Percentiles rank a stretch among this genome's conserved stretches.
Evolutionary conservation across 345 rosid species (phyloP).

Genomic region (Melaleuca quinquenervia): DNA sequence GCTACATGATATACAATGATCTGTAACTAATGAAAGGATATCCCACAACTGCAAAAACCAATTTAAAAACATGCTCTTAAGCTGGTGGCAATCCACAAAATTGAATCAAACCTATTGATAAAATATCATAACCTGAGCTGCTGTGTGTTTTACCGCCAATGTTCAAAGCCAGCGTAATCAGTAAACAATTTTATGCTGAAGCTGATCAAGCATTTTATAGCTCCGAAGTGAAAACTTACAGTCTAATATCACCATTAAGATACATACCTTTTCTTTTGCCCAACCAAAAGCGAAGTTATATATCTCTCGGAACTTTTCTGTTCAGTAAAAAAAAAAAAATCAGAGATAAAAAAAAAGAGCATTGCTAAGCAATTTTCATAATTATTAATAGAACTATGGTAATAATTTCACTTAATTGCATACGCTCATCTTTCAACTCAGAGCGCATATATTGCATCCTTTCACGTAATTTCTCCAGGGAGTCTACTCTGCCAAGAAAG

Average conservation of each 20-base stretch:
- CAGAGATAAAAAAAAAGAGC: not conserved
- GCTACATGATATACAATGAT: not conserved
- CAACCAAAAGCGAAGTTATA: slow-evolving; percentile 95
- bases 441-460: slow-evolving; percentile 77
- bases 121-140: not conserved
- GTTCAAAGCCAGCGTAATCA: not conserved
- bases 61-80: not conserved
- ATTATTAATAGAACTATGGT: not conserved
- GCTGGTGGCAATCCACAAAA: not conserved
- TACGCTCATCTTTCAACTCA: slow-evolving; percentile 94
- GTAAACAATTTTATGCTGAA: not conserved
- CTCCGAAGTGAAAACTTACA: not conserved
- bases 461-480: slow-evolving; percentile 72
- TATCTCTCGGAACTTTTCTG: slow-evolving; percentile 94
- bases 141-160: not conserved
- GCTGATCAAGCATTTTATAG: not conserved
- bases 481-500: slow-evolving; percentile 76
- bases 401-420: slow-evolving; percentile 7
- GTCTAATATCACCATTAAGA: not conserved
- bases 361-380: not conserved
- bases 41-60: not conserved
- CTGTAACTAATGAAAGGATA: not conserved
- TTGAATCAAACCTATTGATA: not conserved
- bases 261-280: slow-evolving; percentile 93
- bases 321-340: slow-evolving; percentile 11